phyloP scores from a whole-genome alignment of 805 yeast genomes.

The Candida pini region DNA sequence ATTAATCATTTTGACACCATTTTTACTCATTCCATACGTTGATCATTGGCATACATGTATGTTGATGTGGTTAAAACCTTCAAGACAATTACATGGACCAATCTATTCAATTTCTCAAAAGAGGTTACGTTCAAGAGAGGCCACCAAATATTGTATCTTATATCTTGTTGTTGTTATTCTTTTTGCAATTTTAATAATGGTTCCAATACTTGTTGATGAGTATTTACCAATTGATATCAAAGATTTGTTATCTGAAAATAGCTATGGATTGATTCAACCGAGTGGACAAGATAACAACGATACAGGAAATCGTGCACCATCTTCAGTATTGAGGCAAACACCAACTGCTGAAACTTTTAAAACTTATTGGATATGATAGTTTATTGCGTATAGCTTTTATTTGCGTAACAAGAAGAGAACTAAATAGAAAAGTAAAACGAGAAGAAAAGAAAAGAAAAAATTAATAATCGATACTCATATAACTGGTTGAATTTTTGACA shows the following conservation, averaged over 20 bases:
- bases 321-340: conserved; percentile 29
- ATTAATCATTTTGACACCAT: conserved; percentile 34
- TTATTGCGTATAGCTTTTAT: background rate
- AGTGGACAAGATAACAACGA: conserved; percentile 56
- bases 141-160: conserved; percentile 40
- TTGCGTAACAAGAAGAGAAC: background rate
- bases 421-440: background rate
- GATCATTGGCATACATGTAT: conserved; percentile 45
- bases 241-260: conserved; percentile 15
- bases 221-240: conserved; percentile 9
- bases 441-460: background rate
- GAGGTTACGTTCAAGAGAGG: conserved; percentile 35
- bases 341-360: conserved; percentile 20
- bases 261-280: conserved; percentile 50
- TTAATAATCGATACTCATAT: conserved; percentile 19
- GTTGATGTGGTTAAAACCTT: conserved; percentile 45
- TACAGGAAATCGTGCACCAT: conserved; percentile 55
- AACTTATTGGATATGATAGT: conserved; percentile 22
- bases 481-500: conserved; percentile 15
- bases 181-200: conserved; percentile 36
- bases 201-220: conserved; percentile 39
- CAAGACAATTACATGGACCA: conserved; percentile 30
- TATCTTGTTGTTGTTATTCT: conserved; percentile 37
- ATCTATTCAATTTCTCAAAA: conserved; percentile 35
- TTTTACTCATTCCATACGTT: conserved; percentile 38